Evolutionary conservation across 805 yeast genomes (phyloP).

Genomic region (Barnettozyma wickerhamii): DNA sequence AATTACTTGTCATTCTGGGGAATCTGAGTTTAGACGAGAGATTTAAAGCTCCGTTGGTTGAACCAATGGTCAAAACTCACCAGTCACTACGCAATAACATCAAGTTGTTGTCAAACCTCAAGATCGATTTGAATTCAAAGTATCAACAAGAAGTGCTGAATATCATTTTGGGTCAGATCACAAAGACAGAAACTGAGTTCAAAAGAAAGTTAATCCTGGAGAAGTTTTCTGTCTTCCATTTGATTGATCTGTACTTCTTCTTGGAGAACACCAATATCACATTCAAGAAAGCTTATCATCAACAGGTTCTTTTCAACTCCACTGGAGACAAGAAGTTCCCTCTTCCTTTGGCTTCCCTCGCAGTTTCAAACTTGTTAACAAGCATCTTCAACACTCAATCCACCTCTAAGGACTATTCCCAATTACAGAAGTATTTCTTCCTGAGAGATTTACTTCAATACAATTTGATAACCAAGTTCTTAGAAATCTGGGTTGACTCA

Average conservation of each 20-base stretch:
- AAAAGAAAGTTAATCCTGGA: constrained; percentile 34
- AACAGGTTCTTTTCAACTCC: constrained; percentile 60
- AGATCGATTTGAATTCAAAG: constrained; percentile 16
- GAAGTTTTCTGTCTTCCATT: constrained; percentile 44
- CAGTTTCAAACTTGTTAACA: constrained; percentile 23
- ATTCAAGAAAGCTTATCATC: constrained; percentile 58
- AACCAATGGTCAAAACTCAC: constrained; percentile 12
- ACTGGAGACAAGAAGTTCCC: constrained; percentile 46
- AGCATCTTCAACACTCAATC: constrained; percentile 19
- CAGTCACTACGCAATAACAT: constrained; percentile 10
- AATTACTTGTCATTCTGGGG: constrained; percentile 41
- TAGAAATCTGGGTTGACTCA: constrained; percentile 64
- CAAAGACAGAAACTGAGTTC: constrained; percentile 13
- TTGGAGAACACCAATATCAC: constrained; percentile 52
- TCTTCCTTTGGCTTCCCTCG: constrained; percentile 29
- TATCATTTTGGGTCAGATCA: constrained; percentile 9
- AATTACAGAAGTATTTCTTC: constrained; percentile 37
- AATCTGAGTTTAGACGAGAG: constrained; percentile 34
- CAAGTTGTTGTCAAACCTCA: constrained; percentile 12
- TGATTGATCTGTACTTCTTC: constrained; percentile 51
- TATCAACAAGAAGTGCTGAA: constrained; percentile 17
- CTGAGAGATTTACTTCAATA: constrained; percentile 54
- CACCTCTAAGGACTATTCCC: constrained; percentile 27
- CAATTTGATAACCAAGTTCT: constrained; percentile 50
- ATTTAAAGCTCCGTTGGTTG: constrained; percentile 8